phyloP scores from a whole-genome alignment of 2,329 filamentous ascomycete species.

The Ophiocordyceps robertsii region DNA sequence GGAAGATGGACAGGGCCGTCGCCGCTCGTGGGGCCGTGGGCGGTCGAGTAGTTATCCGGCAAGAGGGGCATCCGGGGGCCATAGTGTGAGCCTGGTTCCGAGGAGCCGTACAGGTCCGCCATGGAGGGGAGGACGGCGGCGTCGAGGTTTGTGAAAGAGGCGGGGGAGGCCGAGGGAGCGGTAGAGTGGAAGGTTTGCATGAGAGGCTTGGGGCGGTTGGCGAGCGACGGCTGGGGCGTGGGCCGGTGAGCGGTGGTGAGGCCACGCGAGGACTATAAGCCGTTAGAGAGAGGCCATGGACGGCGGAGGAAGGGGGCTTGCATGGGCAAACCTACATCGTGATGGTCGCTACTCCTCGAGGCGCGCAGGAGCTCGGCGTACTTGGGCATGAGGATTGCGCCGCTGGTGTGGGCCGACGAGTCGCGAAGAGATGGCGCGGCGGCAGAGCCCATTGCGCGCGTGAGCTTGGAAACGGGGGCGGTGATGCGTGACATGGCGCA shows the following conservation, averaged over 20 bases:
- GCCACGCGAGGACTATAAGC: constrained; percentile 20
- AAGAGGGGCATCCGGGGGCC: constrained; percentile 44
- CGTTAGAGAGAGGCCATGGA: not conserved
- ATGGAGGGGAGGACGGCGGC: constrained; percentile 37
- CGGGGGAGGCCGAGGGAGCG: constrained; percentile 30
- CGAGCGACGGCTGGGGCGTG: constrained; percentile 28
- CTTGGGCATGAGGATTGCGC: constrained; percentile 29
- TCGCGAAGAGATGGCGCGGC: constrained; percentile 20
- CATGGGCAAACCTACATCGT: constrained; percentile 22
- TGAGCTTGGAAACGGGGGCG: constrained; percentile 33
- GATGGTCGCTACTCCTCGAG: constrained; percentile 17
- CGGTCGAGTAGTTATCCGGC: constrained; percentile 40
- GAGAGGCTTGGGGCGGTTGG: constrained; percentile 35
- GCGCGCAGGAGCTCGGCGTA: constrained; percentile 31
- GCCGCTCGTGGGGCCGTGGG: constrained; percentile 27
- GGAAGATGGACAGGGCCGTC: constrained; percentile 27
- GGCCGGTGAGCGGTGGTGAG: constrained; percentile 35
- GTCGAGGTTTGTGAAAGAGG: constrained; percentile 31
- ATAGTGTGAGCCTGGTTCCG: constrained; percentile 15
- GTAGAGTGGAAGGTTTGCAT: constrained; percentile 48
- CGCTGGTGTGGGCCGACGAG: constrained; percentile 19
- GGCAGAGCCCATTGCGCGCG: constrained; percentile 30
- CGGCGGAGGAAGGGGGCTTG: too few relatives aligned
- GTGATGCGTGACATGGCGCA: constrained; percentile 35
- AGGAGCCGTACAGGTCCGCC: constrained; percentile 14